Evolutionary conservation across 306 rosid genomes (phyloP), one percentile per base, ranked within the genome.

Genomic region (Quercus bicolor): DNA sequence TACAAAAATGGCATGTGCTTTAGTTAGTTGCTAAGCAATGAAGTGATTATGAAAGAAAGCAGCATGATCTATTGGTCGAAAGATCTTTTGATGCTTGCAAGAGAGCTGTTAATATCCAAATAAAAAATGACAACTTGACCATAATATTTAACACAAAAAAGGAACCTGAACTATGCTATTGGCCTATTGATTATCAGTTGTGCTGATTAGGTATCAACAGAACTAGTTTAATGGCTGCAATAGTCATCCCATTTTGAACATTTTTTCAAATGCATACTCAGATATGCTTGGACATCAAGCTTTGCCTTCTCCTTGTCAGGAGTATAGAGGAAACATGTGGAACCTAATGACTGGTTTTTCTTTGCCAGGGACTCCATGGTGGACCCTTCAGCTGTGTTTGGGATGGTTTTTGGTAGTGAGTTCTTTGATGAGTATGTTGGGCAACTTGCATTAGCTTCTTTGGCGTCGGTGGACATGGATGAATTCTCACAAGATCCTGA

Each of bases 371-470:
- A 95, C 12, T 75, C 87, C 82, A 91, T 95, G 98, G 76, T 95
- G 73, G 99, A 95, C 62, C 99, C 99, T 64, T 33, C 96, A 73
- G 72, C 93, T 70, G 99, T 95, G 74, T 95, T 95, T 73, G 99
- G 99, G 68, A 95, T 95, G 99, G 88, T 95, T 84, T 95, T 95
- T 72, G 99, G 99, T 80, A 95, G 96, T 59, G 99, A 95, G 10
- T 70, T 8, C 45, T 95, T 95, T 86, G 99, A 93, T 64, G 99
- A 93, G 56, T 95, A 89, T 82, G 84, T 93, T 56, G 99, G 99
- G 69, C 86, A 89, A 82, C 93, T 95, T 80, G 94, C 96, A 81
- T 83, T 93, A 83, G 96, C 97, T 77, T 77, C 88, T 70, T 56
- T 93, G 77, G 85, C 93, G 72, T 83, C 96, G 73, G 66, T 91